Evolutionary conservation across 305 asterid genomes (phyloP), one percentile per base, ranked within the genome.

Genomic region (Caryopteris hybrid): DNA sequence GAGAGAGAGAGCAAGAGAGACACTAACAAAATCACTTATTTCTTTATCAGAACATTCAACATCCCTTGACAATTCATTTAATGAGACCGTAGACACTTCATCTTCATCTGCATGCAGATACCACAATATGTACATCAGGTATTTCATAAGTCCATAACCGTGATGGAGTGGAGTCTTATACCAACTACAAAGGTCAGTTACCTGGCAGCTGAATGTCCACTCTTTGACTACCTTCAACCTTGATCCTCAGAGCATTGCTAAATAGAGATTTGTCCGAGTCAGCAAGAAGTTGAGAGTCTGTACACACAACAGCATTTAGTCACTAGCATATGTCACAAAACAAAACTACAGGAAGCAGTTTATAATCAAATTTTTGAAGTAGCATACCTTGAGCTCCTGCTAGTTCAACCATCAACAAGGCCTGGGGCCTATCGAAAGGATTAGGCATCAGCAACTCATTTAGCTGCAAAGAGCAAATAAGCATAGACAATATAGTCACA

Each of bases 361-460:
- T 38, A 29, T 52, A 31, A 45, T 10, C 51, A 18, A 46, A 41
- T 38, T 38, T 54, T 48, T 63, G 25, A 47, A 61, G 50, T 11
- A 73, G 65, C 79, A 64, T 63, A 88, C 99, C 97, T 85, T 85
- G 88, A 50, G 71, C 76, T 74, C 98, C 97, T 8, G 87, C 46
- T 69, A 89, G 88, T 83, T 91, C 98, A 41, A 91, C 86, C 73
- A 88, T 73, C 74, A 95, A 74, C 69, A 88, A 70, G 74, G 97
- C 86, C 71, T 66, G 88, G 36, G 99, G 99, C 81, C 88, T 84
- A 78, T 91, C 81, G 65, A 95, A 95, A 9, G 97, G 99, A 71
- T 89, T 95, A 68, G 99, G 98, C 79, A 58, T 38, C 12, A 91
- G 92, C 70, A 95, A 91, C 79, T 91, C 86, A 50, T 89, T 89